These are phyloP conservation scores for Termitomyces sp. DNA, from an alignment of 768 basidiomycete genomes.

Conservation along the genomic window DNA sequence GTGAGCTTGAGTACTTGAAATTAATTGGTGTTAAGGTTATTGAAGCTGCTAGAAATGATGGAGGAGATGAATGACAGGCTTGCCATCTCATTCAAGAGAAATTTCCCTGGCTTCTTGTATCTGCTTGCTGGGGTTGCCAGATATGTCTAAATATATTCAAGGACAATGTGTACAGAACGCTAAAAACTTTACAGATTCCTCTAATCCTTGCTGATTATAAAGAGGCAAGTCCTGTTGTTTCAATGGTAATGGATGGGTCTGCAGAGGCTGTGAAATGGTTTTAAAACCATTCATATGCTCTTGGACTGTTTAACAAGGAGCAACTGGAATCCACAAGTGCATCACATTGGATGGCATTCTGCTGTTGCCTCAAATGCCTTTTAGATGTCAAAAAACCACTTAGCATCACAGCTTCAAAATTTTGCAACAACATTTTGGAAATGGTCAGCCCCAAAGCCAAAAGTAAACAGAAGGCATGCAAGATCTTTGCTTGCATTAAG, in stretches of 20 bases:
- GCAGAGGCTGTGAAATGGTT: conserved; percentile 6
- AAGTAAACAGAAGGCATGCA: neutral
- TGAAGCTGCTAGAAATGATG: neutral
- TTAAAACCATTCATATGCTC: conserved; percentile 6
- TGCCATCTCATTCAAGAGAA: neutral
- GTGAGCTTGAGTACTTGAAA: neutral
- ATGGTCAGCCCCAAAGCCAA: neutral
- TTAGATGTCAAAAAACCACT: neutral
- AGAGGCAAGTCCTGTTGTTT: conserved; percentile 2
- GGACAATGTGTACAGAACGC: neutral
- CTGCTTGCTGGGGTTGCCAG: neutral
- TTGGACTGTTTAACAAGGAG: neutral
- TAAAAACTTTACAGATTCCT: neutral
- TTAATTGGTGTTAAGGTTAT: neutral
- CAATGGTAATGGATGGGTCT: neutral
- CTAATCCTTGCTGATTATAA: neutral
- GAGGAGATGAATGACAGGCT: neutral
- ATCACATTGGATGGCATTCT: neutral
- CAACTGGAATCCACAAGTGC: neutral
- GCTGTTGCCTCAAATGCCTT: neutral
- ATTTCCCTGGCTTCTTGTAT: neutral
- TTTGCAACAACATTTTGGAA: neutral
- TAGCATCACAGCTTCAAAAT: neutral
- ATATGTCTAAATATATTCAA: neutral
- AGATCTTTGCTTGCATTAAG: neutral